These are phyloP conservation scores for Murraya paniculata DNA, from an alignment of 345 rosid genomes.

Conservation along the genomic window DNA sequence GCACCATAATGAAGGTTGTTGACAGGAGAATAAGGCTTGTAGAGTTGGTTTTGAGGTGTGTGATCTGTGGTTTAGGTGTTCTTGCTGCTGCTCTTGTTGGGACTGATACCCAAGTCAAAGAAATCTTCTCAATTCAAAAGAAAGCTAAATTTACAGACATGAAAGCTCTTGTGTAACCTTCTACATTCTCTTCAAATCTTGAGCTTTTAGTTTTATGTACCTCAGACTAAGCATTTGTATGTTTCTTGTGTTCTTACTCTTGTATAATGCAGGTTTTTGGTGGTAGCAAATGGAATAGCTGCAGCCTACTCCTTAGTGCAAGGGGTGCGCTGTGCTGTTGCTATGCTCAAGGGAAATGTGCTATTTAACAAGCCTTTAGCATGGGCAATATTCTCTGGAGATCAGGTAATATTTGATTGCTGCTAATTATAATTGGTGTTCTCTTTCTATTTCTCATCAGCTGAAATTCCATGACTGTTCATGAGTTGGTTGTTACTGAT, in stretches of 20 bases:
- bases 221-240: neutral
- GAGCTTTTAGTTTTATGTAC: too few species aligned
- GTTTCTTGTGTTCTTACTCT: neutral
- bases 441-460: neutral
- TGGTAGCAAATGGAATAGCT: slow-evolving; percentile 66
- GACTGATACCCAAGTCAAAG: slow-evolving; percentile 67
- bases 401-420: slow-evolving; percentile 53
- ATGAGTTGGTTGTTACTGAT: neutral
- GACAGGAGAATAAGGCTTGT: slow-evolving; percentile 69
- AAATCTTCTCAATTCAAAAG: slow-evolving; percentile 70
- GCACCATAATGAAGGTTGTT: slow-evolving; percentile 46
- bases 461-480: neutral
- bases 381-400: slow-evolving; percentile 84
- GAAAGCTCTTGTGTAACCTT: slow-evolving; percentile 88
- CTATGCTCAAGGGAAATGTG: slow-evolving; percentile 57
- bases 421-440: neutral
- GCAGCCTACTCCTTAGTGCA: slow-evolving; percentile 76
- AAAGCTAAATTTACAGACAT: slow-evolving; percentile 78
- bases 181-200: neutral
- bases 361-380: slow-evolving; percentile 74
- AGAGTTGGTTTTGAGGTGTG: slow-evolving; percentile 72
- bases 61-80: slow-evolving; percentile 53
- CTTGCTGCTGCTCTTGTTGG: slow-evolving; percentile 65
- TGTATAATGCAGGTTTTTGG: slow-evolving; percentile 61
- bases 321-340: slow-evolving; percentile 66